Conservation (phyloP, 352 stramenopile species). For the Pythium rhizo-oryzae region DNA sequence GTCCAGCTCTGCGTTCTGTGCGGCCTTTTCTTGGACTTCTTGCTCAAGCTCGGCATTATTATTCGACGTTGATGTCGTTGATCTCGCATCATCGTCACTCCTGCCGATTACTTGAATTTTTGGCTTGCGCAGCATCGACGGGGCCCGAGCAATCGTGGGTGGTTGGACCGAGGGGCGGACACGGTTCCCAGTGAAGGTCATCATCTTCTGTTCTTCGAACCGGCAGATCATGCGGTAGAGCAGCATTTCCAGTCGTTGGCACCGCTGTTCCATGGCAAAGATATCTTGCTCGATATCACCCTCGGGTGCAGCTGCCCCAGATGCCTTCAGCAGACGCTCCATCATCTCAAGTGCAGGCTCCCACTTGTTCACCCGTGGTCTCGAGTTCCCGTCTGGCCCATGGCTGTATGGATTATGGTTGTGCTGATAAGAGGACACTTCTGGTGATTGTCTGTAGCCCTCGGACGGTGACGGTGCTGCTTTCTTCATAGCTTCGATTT, state of each 20-base stretch:
- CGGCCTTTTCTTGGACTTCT: slow-evolving; percentile 44
- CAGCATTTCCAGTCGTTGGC: slow-evolving; percentile 78
- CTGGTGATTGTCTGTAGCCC: not conserved
- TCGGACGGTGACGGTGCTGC: not conserved
- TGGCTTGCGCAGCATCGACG: slow-evolving; percentile 47
- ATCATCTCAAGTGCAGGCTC: slow-evolving; percentile 82
- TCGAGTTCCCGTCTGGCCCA: slow-evolving; percentile 26
- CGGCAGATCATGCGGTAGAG: slow-evolving; percentile 87
- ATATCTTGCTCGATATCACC: slow-evolving; percentile 44
- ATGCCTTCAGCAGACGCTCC: slow-evolving; percentile 67
- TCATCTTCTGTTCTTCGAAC: slow-evolving; percentile 82
- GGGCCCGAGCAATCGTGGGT: slow-evolving; percentile 16
- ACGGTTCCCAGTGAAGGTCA: slow-evolving; percentile 55
- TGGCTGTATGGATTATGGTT: slow-evolving; percentile 28
- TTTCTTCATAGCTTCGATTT: slow-evolving; percentile 52
- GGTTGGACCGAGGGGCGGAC: slow-evolving; percentile 21
- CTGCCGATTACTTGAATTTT: slow-evolving; percentile 48
- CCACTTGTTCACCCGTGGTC: slow-evolving; percentile 63
- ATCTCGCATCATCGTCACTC: slow-evolving; percentile 48
- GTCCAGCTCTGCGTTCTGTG: slow-evolving; percentile 52
- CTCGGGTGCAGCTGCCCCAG: slow-evolving; percentile 45
- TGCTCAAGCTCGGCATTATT: slow-evolving; percentile 46
- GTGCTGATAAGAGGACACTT: slow-evolving; percentile 20
- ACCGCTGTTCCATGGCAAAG: slow-evolving; percentile 54
- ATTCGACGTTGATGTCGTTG: slow-evolving; percentile 32